Evolutionary conservation across 345 rosid genomes (phyloP).

Genomic region (Melaleuca quinquenervia): DNA sequence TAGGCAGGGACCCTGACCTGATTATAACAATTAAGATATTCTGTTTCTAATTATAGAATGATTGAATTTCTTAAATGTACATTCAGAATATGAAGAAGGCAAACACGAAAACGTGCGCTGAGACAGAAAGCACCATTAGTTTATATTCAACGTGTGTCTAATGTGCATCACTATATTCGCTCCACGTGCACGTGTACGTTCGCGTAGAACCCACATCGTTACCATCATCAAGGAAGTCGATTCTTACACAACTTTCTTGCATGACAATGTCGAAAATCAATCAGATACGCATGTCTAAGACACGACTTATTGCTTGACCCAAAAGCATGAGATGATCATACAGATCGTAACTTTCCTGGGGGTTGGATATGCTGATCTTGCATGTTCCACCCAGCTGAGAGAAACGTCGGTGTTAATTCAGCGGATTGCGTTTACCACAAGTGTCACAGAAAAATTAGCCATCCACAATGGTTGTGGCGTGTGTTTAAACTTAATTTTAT

Average conservation of each 20-base stretch:
- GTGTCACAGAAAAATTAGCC: background rate
- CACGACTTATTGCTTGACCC: background rate
- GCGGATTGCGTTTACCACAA: background rate
- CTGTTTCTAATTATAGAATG: background rate
- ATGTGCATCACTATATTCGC: background rate
- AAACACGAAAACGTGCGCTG: background rate
- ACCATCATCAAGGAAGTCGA: background rate
- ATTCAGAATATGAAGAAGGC: background rate
- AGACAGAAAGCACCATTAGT: background rate
- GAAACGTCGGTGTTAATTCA: background rate
- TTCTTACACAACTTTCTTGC: background rate
- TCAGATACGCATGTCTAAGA: background rate
- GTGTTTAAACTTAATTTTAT: background rate
- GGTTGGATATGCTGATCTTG: background rate
- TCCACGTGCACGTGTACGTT: background rate
- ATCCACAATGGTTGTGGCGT: background rate
- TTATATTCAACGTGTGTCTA: background rate
- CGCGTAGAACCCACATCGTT: background rate
- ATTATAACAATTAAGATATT: background rate
- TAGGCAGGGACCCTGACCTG: background rate
- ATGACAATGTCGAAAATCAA: background rate
- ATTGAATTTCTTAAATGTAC: background rate
- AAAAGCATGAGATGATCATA: background rate
- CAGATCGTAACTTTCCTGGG: background rate
- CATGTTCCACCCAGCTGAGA: background rate